Evolutionary conservation across 2,329 filamentous ascomycete genomes (phyloP).

Genomic region (Lojkania enalia): DNA sequence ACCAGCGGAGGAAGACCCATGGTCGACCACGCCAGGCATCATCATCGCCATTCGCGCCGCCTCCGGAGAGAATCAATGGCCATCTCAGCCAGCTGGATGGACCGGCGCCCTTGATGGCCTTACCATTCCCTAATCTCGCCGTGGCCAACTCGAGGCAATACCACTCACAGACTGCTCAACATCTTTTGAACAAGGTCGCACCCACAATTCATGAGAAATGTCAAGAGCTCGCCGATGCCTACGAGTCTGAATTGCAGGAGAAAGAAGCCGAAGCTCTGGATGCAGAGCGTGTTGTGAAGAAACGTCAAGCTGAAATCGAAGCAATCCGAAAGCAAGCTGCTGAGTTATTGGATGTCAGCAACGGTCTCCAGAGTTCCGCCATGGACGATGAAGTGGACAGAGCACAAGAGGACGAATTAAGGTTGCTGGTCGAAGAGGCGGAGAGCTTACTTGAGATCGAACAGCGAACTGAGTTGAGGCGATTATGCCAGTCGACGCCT

Average conservation of each 20-base stretch:
- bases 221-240: slow-evolving; percentile 52
- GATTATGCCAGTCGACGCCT: slow-evolving; percentile 30
- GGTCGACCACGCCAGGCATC: slow-evolving; percentile 67
- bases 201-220: slow-evolving; percentile 55
- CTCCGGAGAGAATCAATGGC: slow-evolving; percentile 39
- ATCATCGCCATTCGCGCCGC: slow-evolving; percentile 63
- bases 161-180: slow-evolving; percentile 53
- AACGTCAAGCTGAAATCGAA: slow-evolving; percentile 69
- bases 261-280: slow-evolving; percentile 61
- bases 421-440: slow-evolving; percentile 44
- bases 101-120: slow-evolving; percentile 26
- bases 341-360: slow-evolving; percentile 50
- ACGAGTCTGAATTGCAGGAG: slow-evolving; percentile 75
- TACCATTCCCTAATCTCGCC: slow-evolving; percentile 28
- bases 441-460: slow-evolving; percentile 50
- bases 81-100: slow-evolving; percentile 25
- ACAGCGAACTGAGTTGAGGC: slow-evolving; percentile 45
- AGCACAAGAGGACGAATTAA: slow-evolving; percentile 43
- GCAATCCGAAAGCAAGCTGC: slow-evolving; percentile 62
- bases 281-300: slow-evolving; percentile 54
- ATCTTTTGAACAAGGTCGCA: slow-evolving; percentile 67
- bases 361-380: slow-evolving; percentile 33
- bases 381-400: slow-evolving; percentile 43
- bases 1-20: slow-evolving; percentile 67
- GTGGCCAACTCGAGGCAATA: slow-evolving; percentile 35